phyloP scores from a whole-genome alignment of 2,329 filamentous ascomycete species.

The Xylogone sp. region DNA sequence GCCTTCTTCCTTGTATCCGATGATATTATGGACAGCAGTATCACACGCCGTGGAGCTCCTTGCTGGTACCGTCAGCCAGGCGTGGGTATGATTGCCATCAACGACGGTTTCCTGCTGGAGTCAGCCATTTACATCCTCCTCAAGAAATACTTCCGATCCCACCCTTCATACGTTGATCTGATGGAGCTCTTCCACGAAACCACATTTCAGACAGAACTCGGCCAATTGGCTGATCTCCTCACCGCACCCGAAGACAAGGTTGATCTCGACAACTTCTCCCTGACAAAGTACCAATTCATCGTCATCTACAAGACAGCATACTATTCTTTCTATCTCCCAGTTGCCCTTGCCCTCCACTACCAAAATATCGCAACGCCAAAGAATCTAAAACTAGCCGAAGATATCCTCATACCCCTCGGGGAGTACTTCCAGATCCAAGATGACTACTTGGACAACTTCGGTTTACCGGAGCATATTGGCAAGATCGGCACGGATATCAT shows the following conservation, averaged over 20 bases:
- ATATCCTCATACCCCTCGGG: constrained; percentile 93
- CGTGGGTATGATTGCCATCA: constrained; percentile 96
- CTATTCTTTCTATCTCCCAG: constrained; percentile 98
- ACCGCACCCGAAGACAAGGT: constrained; percentile 93
- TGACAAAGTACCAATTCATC: constrained; percentile 96
- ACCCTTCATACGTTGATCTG: constrained; percentile 85
- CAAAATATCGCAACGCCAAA: constrained; percentile 78
- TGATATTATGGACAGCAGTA: constrained; percentile 97
- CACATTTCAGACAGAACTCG: constrained; percentile 90
- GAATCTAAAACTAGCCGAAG: constrained; percentile 85
- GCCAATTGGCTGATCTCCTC: constrained; percentile 90
- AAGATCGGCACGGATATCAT: constrained; percentile 99
- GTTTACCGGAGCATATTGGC: constrained; percentile 85
- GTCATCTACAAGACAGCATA: constrained; percentile 99
- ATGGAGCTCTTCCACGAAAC: constrained; percentile 96
- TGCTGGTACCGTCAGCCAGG: constrained; percentile 93
- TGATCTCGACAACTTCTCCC: constrained; percentile 90
- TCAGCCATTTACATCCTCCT: constrained; percentile 84
- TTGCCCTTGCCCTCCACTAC: constrained; percentile 84
- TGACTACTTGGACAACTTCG: constrained; percentile 98
- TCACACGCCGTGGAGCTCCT: constrained; percentile 88
- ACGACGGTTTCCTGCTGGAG: constrained; percentile 97
- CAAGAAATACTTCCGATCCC: constrained; percentile 87
- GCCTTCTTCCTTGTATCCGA: constrained; percentile 98
- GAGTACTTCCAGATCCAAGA: constrained; percentile 99